A percentile compares a stretch with the other conserved stretches of the same genome.
These are phyloP conservation scores for Solanum paucissectum DNA, from an alignment of 257 asterid genomes.

Conservation along the genomic window DNA sequence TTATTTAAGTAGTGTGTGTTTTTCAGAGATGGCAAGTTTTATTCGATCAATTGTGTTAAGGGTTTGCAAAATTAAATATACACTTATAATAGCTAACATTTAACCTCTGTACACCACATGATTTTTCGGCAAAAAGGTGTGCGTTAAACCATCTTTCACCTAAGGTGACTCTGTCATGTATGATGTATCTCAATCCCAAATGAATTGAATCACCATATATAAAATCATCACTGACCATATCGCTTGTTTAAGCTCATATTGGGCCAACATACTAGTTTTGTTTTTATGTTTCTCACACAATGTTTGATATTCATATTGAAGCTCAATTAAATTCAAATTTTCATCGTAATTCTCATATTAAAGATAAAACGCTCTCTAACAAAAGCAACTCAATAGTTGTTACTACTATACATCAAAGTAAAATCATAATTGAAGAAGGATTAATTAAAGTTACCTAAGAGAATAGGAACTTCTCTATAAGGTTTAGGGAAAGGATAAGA, in stretches of 20 bases:
- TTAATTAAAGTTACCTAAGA: neutral
- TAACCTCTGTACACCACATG: neutral
- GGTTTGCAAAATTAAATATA: neutral
- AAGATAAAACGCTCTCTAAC: neutral
- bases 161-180: neutral
- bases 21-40: neutral
- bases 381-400: neutral
- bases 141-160: neutral
- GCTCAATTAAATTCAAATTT: neutral
- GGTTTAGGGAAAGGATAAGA: constrained; percentile 1
- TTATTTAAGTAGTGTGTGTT: no score
- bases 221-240: neutral
- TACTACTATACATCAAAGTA: neutral
- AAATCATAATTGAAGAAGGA: neutral
- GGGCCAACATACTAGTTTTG: neutral
- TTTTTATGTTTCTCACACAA: neutral
- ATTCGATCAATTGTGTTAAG: neutral
- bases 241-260: neutral
- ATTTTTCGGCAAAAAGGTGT: neutral
- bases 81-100: neutral
- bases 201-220: neutral
- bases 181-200: neutral
- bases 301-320: neutral
- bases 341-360: rapidly evolving
- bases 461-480: neutral